Conservation (phyloP, 345 rosid genomes). For the Corchorus capsularis region DNA sequence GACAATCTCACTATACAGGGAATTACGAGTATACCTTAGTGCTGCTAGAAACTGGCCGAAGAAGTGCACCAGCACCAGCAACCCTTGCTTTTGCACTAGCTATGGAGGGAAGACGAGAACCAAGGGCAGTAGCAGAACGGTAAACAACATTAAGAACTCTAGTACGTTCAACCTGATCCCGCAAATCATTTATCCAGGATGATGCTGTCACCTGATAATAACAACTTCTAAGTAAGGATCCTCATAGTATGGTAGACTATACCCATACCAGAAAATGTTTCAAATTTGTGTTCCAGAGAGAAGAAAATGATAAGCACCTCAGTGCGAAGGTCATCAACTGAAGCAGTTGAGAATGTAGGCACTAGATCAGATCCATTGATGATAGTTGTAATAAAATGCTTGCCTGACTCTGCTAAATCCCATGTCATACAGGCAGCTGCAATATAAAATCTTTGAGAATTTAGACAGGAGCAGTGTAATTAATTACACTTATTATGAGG, state of each 20-base stretch:
- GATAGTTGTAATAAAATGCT: slow-evolving; percentile 74
- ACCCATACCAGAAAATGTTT: not conserved
- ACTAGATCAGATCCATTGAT: slow-evolving; percentile 95
- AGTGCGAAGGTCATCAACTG: slow-evolving; percentile 88
- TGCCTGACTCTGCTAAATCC: slow-evolving; percentile 99
- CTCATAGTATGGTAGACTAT: not conserved
- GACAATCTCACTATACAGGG: not conserved
- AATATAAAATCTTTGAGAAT: slow-evolving; percentile 26
- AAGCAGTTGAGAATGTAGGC: slow-evolving; percentile 90
- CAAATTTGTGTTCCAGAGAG: not conserved
- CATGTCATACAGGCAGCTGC: slow-evolving; percentile 99
- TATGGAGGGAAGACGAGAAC: slow-evolving; percentile 88
- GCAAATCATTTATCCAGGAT: slow-evolving; percentile 92
- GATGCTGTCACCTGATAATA: slow-evolving; percentile 81
- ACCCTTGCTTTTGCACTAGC: slow-evolving; percentile 96
- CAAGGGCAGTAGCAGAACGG: slow-evolving; percentile 92
- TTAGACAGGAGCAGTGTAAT: slow-evolving; percentile 20
- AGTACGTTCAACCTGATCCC: slow-evolving; percentile 87
- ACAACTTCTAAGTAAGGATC: slow-evolving; percentile 21
- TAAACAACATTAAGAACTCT: slow-evolving; percentile 87
- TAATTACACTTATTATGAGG: not conserved
- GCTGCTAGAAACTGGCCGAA: slow-evolving; percentile 83
- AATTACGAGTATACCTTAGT: slow-evolving; percentile 61
- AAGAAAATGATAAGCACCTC: slow-evolving; percentile 58
- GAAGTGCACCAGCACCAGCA: slow-evolving; percentile 91